Evolutionary conservation across 345 rosid genomes (phyloP).

Genomic region (Gossypium arboreum): DNA sequence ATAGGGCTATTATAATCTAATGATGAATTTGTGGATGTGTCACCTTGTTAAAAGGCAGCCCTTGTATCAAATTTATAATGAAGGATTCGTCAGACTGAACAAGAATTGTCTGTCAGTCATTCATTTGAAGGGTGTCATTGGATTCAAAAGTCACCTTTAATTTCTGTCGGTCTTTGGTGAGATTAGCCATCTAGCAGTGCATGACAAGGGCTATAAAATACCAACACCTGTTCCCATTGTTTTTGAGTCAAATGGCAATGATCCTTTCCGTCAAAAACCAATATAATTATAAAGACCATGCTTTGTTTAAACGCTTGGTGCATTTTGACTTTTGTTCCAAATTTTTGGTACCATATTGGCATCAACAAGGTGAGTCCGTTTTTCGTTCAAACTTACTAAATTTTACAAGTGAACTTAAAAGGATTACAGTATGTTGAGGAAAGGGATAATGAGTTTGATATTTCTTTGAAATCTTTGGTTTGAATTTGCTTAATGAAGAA

Average conservation of each 20-base stretch:
- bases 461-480: no score
- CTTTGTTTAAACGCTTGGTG: background rate
- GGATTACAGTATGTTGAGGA: no score
- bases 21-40: background rate
- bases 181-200: background rate
- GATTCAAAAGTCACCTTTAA: background rate
- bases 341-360: background rate
- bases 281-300: background rate
- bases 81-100: background rate
- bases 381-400: no score
- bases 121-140: background rate
- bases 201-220: background rate
- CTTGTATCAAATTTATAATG: background rate
- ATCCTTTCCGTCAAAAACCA: background rate
- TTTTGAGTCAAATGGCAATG: background rate
- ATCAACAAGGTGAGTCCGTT: no score
- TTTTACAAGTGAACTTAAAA: no score
- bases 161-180: background rate
- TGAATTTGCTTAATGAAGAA: no score
- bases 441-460: no score
- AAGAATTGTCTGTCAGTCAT: background rate
- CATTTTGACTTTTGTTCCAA: background rate
- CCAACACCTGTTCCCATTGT: background rate
- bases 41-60: background rate
- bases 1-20: background rate